Evolutionary conservation across 2,329 filamentous ascomycete species (phyloP).

Genomic region (Neurospora sp.): DNA sequence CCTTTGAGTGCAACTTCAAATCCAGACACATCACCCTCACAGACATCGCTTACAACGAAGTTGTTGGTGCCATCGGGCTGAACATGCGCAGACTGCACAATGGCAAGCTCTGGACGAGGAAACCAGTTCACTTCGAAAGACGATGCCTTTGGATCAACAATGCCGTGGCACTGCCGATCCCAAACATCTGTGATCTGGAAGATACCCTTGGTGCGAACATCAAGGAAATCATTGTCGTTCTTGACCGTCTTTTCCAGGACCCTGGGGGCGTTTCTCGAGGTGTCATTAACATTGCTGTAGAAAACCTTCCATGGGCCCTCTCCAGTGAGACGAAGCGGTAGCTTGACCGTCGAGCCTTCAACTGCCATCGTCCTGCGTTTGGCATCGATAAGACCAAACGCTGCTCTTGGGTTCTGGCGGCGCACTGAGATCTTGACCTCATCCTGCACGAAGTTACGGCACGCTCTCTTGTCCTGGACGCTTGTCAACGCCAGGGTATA

Average conservation of each 20-base stretch:
- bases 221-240: conserved; percentile 56
- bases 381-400: conserved; percentile 78
- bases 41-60: conserved; percentile 71
- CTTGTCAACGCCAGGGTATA: conserved; percentile 80
- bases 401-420: conserved; percentile 75
- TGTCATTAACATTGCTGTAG: conserved; percentile 58
- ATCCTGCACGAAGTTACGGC: conserved; percentile 76
- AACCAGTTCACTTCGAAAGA: conserved; percentile 80
- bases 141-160: conserved; percentile 63
- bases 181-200: conserved; percentile 72
- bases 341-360: conserved; percentile 60
- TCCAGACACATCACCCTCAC: conserved; percentile 86
- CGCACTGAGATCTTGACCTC: conserved; percentile 79
- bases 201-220: conserved; percentile 55
- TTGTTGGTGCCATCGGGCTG: conserved; percentile 33
- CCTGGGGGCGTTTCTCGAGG: conserved; percentile 26
- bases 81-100: conserved; percentile 56
- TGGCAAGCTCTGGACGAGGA: conserved; percentile 60
- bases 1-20: conserved; percentile 74
- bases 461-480: conserved; percentile 76
- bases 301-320: conserved; percentile 74
- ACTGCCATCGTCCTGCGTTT: conserved; percentile 65
- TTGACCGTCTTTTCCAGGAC: conserved; percentile 38
- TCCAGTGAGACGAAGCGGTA: conserved; percentile 79
- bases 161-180: conserved; percentile 74